Conservation (phyloP, 2,329 filamentous ascomycete species). For the Aspergillus sp. region DNA sequence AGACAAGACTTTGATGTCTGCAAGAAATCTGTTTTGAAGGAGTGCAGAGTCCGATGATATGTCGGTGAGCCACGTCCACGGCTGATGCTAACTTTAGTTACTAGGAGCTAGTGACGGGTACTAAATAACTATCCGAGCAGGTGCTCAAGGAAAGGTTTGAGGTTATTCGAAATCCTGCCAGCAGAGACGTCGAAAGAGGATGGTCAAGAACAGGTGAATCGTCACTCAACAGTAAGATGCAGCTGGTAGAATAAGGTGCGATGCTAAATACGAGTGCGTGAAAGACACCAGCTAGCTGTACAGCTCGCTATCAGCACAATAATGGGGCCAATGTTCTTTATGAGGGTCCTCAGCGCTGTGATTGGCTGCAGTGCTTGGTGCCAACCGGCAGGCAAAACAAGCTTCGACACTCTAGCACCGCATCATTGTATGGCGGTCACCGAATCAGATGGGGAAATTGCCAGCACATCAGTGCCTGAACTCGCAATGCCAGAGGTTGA, state of each 20-base stretch:
- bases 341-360: neutral
- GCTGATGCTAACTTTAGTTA: neutral
- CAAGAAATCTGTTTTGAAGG: neutral
- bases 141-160: neutral
- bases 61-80: slow-evolving; percentile 6
- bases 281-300: neutral
- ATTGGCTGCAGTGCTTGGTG: slow-evolving; percentile 3
- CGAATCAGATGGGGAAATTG: neutral
- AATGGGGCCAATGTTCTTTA: neutral
- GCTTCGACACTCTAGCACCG: neutral
- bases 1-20: neutral
- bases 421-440: slow-evolving; percentile 2
- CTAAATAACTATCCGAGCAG: neutral
- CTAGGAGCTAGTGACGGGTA: slow-evolving; percentile 2
- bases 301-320: neutral
- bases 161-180: neutral
- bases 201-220: neutral
- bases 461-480: neutral
- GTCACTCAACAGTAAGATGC: neutral
- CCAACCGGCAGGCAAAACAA: slow-evolving; percentile 7
- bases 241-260: neutral
- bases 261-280: neutral
- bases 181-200: neutral
- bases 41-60: neutral
- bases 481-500: neutral